A percentile compares a stretch with the other conserved stretches of the same genome.
phyloP scores from a whole-genome alignment of 1,139 yeast species.

The Martiniozyma asiatica region DNA sequence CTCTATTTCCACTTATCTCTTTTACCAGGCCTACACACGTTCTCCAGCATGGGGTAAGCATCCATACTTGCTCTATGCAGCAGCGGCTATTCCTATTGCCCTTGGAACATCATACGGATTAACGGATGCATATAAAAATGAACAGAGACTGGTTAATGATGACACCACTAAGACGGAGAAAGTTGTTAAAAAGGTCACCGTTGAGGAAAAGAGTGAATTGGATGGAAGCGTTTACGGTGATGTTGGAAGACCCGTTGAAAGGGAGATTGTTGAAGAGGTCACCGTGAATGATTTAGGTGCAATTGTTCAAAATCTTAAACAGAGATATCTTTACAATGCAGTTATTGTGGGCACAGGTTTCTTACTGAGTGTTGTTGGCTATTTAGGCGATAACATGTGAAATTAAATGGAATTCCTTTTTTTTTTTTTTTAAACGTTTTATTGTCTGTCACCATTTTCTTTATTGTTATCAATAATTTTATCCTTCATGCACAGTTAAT shows the following conservation, averaged over 20 bases:
- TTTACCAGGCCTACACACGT: conserved; percentile 30
- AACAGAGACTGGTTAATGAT: conserved; percentile 15
- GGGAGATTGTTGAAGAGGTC: too few species aligned
- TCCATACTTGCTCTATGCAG: conserved; percentile 46
- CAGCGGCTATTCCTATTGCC: conserved; percentile 35
- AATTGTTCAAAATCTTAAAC: conserved; percentile 17
- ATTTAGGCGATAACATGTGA: conserved; percentile 32
- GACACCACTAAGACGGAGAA: conserved; percentile 11
- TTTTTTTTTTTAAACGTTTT: neutral
- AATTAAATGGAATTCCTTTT: neutral
- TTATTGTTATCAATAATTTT: too few species aligned
- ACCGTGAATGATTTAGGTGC: too few species aligned
- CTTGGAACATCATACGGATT: conserved; percentile 23
- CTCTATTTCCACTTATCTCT: conserved; percentile 28
- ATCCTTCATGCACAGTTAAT: too few species aligned
- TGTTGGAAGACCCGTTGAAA: too few species aligned
- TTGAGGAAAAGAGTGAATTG: conserved; percentile 28
- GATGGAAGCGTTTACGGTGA: conserved; percentile 42
- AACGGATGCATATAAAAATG: conserved; percentile 16
- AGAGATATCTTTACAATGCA: conserved; percentile 27
- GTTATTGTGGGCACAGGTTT: conserved; percentile 33
- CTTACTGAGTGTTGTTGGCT: conserved; percentile 33
- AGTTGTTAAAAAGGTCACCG: conserved; percentile 11
- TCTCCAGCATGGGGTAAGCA: conserved; percentile 37
- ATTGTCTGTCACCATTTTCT: too few species aligned